phyloP scores from a whole-genome alignment of 2,329 filamentous ascomycete species.

The Anthostomella pinea region DNA sequence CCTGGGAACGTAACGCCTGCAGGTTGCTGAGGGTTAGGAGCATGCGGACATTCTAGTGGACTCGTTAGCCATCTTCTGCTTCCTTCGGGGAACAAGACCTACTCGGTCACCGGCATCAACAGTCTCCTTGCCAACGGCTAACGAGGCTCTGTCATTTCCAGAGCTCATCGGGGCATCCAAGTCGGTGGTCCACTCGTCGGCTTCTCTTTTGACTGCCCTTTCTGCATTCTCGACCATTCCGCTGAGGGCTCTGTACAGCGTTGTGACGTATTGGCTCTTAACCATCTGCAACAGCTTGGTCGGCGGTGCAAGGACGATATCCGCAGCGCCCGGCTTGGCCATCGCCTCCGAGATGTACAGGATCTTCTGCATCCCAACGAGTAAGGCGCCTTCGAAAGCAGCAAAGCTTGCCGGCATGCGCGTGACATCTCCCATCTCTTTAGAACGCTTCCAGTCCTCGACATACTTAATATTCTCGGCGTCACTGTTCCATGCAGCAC shows the following conservation, averaged over 20 bases:
- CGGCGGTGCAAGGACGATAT: conserved; percentile 82
- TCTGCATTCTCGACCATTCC: conserved; percentile 98
- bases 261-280: conserved; percentile 86
- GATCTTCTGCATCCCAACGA: conserved; percentile 90
- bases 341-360: conserved; percentile 87
- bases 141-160: conserved; percentile 31
- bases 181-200: conserved; percentile 58
- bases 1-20: conserved; percentile 73
- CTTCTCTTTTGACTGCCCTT: conserved; percentile 61
- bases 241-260: conserved; percentile 87
- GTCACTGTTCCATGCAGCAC: conserved; percentile 88
- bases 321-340: conserved; percentile 66
- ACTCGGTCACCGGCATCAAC: conserved; percentile 57
- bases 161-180: conserved; percentile 38
- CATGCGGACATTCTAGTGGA: conserved; percentile 76
- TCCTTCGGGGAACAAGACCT: conserved; percentile 27
- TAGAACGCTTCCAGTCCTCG: conserved; percentile 87
- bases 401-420: conserved; percentile 86
- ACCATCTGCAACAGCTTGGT: conserved; percentile 89
- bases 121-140: conserved; percentile 42
- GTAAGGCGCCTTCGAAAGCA: conserved; percentile 77
- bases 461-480: conserved; percentile 88
- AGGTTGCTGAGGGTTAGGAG: conserved; percentile 93
- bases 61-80: conserved; percentile 24
- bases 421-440: conserved; percentile 81